These are phyloP conservation scores for Cokeromyces recurvatus DNA, from an alignment of 371 early-diverging fungal genomes.

Conservation along the genomic window DNA sequence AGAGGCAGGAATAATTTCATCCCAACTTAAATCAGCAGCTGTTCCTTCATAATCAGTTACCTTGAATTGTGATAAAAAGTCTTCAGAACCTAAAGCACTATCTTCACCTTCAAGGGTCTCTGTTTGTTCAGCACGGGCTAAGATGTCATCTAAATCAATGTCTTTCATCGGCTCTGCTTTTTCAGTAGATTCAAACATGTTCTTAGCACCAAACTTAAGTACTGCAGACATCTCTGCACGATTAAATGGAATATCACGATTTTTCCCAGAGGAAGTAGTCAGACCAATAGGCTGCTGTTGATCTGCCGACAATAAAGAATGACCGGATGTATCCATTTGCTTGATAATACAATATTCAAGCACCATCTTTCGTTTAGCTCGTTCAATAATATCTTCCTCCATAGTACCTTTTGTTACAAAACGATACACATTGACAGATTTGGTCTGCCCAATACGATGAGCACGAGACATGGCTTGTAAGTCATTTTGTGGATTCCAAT, in stretches of 20 bases:
- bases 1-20: constrained; percentile 91
- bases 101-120: constrained; percentile 70
- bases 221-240: constrained; percentile 91
- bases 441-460: constrained; percentile 99
- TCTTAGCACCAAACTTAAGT: constrained; percentile 96
- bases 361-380: constrained; percentile 98
- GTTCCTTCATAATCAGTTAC: constrained; percentile 88
- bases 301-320: constrained; percentile 39
- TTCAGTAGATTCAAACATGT: constrained; percentile 85
- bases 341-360: constrained; percentile 97
- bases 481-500: constrained; percentile 99
- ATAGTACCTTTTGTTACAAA: constrained; percentile 97
- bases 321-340: constrained; percentile 96
- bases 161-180: constrained; percentile 79
- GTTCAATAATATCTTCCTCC: constrained; percentile 97
- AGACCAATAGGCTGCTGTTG: constrained; percentile 19
- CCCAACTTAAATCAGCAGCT: constrained; percentile 80
- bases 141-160: constrained; percentile 92
- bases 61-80: constrained; percentile 92
- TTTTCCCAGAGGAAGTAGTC: constrained; percentile 40
- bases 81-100: constrained; percentile 71
- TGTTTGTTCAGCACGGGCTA: constrained; percentile 90
- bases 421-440: constrained; percentile 97
- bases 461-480: constrained; percentile 99
- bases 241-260: constrained; percentile 47